Evolutionary conservation across 805 yeast species (phyloP).

Genomic region (Candida nonsorbophila): DNA sequence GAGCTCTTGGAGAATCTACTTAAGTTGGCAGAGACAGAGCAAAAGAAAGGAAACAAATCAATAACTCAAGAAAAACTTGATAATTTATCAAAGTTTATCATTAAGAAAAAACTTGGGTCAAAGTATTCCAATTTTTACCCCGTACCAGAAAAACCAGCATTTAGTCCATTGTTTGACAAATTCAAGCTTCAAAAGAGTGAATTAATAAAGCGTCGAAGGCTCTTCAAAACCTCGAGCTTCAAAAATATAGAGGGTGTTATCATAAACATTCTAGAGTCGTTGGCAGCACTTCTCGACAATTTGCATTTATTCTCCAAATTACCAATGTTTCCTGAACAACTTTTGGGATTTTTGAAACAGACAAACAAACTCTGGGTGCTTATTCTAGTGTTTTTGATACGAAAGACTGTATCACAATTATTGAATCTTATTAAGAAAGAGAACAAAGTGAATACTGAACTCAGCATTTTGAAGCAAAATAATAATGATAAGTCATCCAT

Average conservation of each 20-base stretch:
- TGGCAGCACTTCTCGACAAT: conserved; percentile 37
- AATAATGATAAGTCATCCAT: conserved; percentile 12
- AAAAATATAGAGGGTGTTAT: conserved; percentile 24
- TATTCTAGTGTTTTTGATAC: conserved; percentile 32
- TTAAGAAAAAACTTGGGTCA: conserved; percentile 2
- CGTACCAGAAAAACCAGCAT: conserved; percentile 21
- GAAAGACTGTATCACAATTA: conserved; percentile 38
- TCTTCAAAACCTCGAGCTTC: conserved; percentile 17
- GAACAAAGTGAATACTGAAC: conserved; percentile 30
- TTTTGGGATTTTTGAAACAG: conserved; percentile 27
- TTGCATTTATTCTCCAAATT: conserved; percentile 35
- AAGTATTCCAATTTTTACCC: conserved; percentile 11
- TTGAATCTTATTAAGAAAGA: conserved; percentile 35
- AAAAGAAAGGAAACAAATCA: conserved; percentile 30
- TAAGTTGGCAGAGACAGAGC: conserved; percentile 31
- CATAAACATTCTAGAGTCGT: conserved; percentile 25
- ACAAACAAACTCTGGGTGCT: conserved; percentile 41
- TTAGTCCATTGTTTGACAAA: conserved; percentile 29
- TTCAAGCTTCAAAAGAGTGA: conserved; percentile 14
- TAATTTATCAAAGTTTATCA: conserved; percentile 22
- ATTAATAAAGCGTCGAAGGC: conserved; percentile 3
- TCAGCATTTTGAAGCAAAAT: conserved; percentile 20
- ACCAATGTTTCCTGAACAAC: conserved; percentile 37
- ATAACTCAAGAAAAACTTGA: conserved; percentile 32
- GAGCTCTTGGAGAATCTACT: conserved; percentile 23